Conservation (phyloP, 148 eudicot genomes). For the Simmondsia chinensis region DNA sequence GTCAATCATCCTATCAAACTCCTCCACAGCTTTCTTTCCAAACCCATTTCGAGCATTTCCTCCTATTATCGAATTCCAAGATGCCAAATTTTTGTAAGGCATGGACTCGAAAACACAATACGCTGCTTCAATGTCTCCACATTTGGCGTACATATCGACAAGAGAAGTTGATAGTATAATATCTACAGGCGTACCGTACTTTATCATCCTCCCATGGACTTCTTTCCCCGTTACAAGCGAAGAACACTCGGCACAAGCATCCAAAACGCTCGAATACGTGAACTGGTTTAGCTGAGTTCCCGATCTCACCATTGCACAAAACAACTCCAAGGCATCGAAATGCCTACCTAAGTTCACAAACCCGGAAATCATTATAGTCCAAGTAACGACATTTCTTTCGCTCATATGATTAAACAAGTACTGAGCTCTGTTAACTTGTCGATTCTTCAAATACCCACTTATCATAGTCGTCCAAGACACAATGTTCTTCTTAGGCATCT, state of each 20-base stretch:
- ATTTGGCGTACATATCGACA: constrained; percentile 66
- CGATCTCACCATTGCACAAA: constrained; percentile 35
- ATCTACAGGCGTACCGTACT: constrained; percentile 37
- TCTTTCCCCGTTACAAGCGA: constrained; percentile 47
- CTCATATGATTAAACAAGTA: constrained; percentile 31
- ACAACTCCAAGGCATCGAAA: constrained; percentile 40
- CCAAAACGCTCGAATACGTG: constrained; percentile 55
- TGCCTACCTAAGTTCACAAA: constrained; percentile 28
- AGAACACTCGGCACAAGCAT: constrained; percentile 66
- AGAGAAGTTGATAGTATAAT: constrained; percentile 50
- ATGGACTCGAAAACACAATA: constrained; percentile 30
- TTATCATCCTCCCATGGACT: constrained; percentile 41
- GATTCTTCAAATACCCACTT: constrained; percentile 51
- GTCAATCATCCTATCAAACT: constrained; percentile 41
- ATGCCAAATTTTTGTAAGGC: constrained; percentile 30
- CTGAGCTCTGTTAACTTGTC: constrained; percentile 34
- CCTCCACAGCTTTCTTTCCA: constrained; percentile 44
- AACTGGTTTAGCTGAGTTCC: constrained; percentile 43
- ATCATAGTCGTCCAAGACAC: constrained; percentile 65
- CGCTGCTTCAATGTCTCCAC: constrained; percentile 65
- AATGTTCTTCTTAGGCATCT: constrained; percentile 44
- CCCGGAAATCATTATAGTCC: constrained; percentile 78
- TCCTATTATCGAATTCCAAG: constrained; percentile 69
- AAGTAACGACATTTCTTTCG: constrained; percentile 47
- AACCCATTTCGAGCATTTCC: constrained; percentile 55